phyloP scores from a whole-genome alignment of 139 green algal species.

The Desmodesmus armatus region DNA sequence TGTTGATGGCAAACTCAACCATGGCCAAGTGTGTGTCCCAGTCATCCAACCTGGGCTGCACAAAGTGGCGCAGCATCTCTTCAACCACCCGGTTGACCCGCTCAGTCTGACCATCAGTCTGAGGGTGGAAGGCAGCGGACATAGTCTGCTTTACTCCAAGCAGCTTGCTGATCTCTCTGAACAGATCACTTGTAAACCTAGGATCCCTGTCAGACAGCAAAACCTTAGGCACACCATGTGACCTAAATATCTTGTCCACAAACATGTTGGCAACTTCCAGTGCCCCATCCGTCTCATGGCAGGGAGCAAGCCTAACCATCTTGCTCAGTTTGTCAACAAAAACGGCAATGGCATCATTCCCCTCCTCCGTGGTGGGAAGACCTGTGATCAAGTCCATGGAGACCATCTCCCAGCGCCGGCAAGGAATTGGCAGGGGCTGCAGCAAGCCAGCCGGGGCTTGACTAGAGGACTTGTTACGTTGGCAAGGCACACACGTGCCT shows the following conservation, averaged over 20 bases:
- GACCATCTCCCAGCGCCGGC: not conserved
- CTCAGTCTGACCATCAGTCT: constrained; percentile 69
- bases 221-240: not conserved
- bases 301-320: not conserved
- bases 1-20: not conserved
- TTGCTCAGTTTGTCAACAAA: not conserved
- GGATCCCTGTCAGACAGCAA: not conserved
- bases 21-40: constrained; percentile 55
- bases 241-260: not conserved
- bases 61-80: constrained; percentile 55
- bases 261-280: not conserved
- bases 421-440: not conserved
- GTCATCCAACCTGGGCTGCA: constrained; percentile 32
- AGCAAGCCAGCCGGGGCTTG: not conserved
- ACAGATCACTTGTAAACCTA: not conserved
- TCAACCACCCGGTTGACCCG: constrained; percentile 55
- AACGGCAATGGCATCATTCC: not conserved
- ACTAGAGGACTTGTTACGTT: not conserved
- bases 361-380: not conserved
- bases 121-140: constrained; percentile 58
- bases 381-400: constrained; percentile 10
- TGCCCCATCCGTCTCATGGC: not conserved
- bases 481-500: not conserved
- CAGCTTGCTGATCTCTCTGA: not conserved
- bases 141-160: not conserved